Evolutionary conservation across 768 basidiomycete genomes (phyloP).

Genomic region (Suillus hirtellus): DNA sequence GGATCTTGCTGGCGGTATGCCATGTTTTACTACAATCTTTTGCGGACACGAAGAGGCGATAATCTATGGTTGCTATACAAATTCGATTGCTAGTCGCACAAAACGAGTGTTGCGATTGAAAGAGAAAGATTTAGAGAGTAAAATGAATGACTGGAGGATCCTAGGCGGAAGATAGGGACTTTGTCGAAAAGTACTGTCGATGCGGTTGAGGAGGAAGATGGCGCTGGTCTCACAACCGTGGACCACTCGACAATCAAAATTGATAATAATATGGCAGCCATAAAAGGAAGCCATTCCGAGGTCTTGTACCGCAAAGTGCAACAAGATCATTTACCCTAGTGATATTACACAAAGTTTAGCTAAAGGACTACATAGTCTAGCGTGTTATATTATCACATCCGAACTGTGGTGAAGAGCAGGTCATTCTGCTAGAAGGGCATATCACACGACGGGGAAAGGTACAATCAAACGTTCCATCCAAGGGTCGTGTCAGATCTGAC

Average conservation of each 20-base stretch:
- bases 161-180: constrained; percentile 1
- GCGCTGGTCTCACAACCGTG: neutral
- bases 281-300: constrained; percentile 9
- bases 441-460: neutral
- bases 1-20: constrained; percentile 56
- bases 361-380: too few species aligned
- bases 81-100: neutral
- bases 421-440: neutral
- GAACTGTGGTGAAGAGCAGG: neutral
- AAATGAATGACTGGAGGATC: constrained; percentile 20
- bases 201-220: constrained; percentile 9
- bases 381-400: neutral
- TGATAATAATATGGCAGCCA: neutral
- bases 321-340: neutral
- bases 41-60: neutral
- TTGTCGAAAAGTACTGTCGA: constrained; percentile 13
- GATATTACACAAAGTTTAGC: too few species aligned
- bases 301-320: neutral
- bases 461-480: constrained; percentile 2
- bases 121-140: neutral
- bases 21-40: constrained; percentile 36
- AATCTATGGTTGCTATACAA: neutral
- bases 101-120: constrained; percentile 6
- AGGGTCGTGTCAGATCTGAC: neutral
- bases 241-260: constrained; percentile 13